phyloP scores from a whole-genome alignment of 2,329 filamentous ascomycete species.

The Kalaharituber pfeilii region DNA sequence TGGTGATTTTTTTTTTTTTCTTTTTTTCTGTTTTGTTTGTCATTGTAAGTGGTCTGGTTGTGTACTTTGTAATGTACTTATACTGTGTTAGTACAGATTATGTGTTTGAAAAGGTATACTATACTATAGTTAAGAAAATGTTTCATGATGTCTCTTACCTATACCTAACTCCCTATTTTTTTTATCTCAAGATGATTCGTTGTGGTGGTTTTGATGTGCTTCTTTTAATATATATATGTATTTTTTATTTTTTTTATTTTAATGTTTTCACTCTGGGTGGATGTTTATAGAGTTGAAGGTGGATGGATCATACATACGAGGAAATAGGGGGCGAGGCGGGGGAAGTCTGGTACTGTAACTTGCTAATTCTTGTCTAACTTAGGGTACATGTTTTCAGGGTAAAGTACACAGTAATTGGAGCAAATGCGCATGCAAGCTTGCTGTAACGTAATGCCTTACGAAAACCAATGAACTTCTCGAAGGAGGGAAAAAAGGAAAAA shows the following conservation, averaged over 20 bases:
- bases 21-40: not conserved
- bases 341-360: too few species aligned
- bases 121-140: not conserved
- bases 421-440: too few species aligned
- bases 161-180: too few species aligned
- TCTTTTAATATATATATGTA: not conserved
- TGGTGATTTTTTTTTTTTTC: not conserved
- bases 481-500: too few species aligned
- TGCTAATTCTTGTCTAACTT: too few species aligned
- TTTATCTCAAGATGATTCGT: too few species aligned
- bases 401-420: too few species aligned
- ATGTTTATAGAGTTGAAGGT: not conserved
- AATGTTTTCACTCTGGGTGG: not conserved
- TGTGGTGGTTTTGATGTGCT: not conserved
- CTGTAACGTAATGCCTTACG: too few species aligned
- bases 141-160: not conserved
- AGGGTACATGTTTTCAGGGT: too few species aligned
- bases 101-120: not conserved
- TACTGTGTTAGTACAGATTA: not conserved
- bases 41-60: not conserved
- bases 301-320: too few species aligned
- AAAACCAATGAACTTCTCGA: too few species aligned
- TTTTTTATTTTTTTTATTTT: not conserved
- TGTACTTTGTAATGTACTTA: not conserved
- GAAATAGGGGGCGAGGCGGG: too few species aligned